phyloP scores from a whole-genome alignment of 1,284 basidiomycete species.

The Cryptococcus sp. region DNA sequence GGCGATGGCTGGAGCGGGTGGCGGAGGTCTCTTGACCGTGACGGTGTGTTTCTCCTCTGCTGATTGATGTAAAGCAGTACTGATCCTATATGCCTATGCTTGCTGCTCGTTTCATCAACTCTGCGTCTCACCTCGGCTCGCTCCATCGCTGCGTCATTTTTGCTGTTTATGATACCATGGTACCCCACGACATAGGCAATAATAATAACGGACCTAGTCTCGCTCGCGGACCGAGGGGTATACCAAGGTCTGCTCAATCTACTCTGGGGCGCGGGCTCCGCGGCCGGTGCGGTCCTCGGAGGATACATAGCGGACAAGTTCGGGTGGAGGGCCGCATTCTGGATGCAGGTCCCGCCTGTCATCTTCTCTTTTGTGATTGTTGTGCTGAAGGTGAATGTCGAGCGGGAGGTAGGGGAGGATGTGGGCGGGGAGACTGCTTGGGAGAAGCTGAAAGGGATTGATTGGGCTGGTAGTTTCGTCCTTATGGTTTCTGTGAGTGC shows the following conservation, averaged over 20 bases:
- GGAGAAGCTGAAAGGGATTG: conserved; percentile 34
- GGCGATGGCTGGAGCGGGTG: conserved; percentile 33
- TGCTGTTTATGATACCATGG: background rate
- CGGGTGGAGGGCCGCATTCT: conserved; percentile 38
- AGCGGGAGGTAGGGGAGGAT: conserved; percentile 14
- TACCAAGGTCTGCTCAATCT: conserved; percentile 40
- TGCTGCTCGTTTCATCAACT: background rate
- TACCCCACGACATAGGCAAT: conserved; percentile 21
- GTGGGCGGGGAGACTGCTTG: conserved; percentile 20
- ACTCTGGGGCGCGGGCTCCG: conserved; percentile 33
- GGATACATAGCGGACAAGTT: conserved; percentile 29
- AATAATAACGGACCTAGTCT: conserved; percentile 39
- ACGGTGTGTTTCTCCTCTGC: conserved; percentile 24
- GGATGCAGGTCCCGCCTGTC: conserved; percentile 34
- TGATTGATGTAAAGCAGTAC: background rate
- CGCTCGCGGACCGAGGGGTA: conserved; percentile 35
- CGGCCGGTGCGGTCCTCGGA: conserved; percentile 32
- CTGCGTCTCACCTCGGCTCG: background rate
- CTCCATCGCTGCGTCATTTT: background rate
- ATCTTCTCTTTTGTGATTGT: conserved; percentile 25
- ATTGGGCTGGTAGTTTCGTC: conserved; percentile 33
- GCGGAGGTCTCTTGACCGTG: conserved; percentile 35
- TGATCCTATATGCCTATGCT: background rate
- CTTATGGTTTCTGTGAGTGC: conserved; percentile 32
- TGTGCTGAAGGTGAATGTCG: conserved; percentile 34